Evolutionary conservation across 441 rosid species (phyloP).

Genomic region (Euphorbia corollata): DNA sequence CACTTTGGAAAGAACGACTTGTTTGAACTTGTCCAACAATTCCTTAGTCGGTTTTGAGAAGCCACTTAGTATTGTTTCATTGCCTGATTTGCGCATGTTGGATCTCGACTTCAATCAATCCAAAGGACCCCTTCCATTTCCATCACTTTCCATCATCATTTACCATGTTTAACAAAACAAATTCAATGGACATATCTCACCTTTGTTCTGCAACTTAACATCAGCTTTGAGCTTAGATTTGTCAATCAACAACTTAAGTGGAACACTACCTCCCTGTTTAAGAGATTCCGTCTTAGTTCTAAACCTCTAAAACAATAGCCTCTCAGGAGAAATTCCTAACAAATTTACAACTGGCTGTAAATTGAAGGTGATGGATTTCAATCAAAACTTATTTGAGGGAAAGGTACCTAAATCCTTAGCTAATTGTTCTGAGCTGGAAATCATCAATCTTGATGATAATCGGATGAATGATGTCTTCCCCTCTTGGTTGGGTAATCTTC

Average conservation of each 20-base stretch:
- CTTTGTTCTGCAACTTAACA: constrained; percentile 17
- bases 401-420: constrained; percentile 17
- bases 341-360: not conserved
- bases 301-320: constrained; percentile 10
- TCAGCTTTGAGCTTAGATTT: constrained; percentile 2
- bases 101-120: constrained; percentile 12
- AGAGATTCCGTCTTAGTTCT: constrained; percentile 4
- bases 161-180: constrained; percentile 10
- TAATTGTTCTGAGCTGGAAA: constrained; percentile 19
- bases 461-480: constrained; percentile 28
- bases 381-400: constrained; percentile 16
- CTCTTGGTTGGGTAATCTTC: constrained; percentile 25
- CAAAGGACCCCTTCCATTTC: constrained; percentile 22
- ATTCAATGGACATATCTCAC: constrained; percentile 14
- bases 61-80: constrained; percentile 8
- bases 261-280: constrained; percentile 25
- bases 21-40: not conserved
- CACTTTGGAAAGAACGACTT: not conserved
- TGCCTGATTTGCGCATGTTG: not conserved
- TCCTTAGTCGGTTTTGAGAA: constrained; percentile 16
- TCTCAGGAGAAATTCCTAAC: constrained; percentile 16
- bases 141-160: constrained; percentile 10
- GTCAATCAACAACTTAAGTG: constrained; percentile 23
- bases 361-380: constrained; percentile 13
- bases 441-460: constrained; percentile 22